phyloP scores from a whole-genome alignment of 2,329 filamentous ascomycete genomes.

The Cytospora chrysosperma region DNA sequence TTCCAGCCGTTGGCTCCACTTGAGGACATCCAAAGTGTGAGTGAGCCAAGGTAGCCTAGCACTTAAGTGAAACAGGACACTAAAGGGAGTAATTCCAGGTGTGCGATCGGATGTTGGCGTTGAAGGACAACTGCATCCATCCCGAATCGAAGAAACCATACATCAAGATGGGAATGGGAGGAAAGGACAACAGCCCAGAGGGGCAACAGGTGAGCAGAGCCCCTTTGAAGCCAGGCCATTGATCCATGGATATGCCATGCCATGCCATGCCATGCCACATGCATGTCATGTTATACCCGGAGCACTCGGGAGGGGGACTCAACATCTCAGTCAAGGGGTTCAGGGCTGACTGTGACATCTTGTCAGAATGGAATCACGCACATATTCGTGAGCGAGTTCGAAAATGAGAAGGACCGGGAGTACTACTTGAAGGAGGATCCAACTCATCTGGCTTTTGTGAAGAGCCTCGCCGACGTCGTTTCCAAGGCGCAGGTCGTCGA shows the following conservation, averaged over 20 bases:
- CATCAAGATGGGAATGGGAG: slow-evolving; percentile 57
- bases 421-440: slow-evolving; percentile 69
- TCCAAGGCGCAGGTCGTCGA: slow-evolving; percentile 59
- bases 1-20: slow-evolving; percentile 54
- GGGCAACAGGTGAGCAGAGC: slow-evolving; percentile 50
- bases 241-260: no score
- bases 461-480: slow-evolving; percentile 46
- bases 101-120: slow-evolving; percentile 40
- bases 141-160: slow-evolving; percentile 59
- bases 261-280: no score
- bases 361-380: slow-evolving; percentile 63
- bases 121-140: slow-evolving; percentile 61
- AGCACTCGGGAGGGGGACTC: no score
- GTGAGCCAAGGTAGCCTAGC: slow-evolving; percentile 27
- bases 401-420: slow-evolving; percentile 59
- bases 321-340: no score
- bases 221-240: no score
- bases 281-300: not conserved
- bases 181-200: slow-evolving; percentile 62
- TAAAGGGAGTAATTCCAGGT: slow-evolving; percentile 28
- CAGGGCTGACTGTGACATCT: not conserved
- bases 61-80: not conserved
- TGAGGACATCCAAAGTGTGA: slow-evolving; percentile 56
- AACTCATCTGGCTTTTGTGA: slow-evolving; percentile 59
- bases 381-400: slow-evolving; percentile 68